Evolutionary conservation across 495 filamentous ascomycete species (phyloP).

Genomic region (Chaetomium fimeti): DNA sequence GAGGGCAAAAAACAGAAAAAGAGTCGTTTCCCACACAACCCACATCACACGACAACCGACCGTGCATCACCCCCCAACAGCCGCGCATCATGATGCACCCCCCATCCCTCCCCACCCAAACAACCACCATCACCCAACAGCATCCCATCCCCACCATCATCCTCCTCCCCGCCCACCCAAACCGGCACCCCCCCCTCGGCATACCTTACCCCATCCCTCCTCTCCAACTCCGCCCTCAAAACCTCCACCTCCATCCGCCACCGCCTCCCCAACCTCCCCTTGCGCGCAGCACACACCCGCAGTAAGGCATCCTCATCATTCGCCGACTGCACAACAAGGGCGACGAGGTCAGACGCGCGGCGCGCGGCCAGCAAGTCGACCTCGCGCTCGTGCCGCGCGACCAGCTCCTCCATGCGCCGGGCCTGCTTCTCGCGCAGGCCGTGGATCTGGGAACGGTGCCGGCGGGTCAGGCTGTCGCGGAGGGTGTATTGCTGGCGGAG

Average conservation of each 20-base stretch:
- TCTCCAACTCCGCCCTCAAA: slow-evolving; percentile 58
- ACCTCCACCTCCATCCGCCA: slow-evolving; percentile 68
- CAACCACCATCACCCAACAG: slow-evolving; percentile 47
- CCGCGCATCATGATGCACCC: slow-evolving; percentile 13
- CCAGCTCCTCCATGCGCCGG: slow-evolving; percentile 63
- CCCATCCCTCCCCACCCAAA: slow-evolving; percentile 35
- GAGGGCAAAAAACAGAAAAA: neutral
- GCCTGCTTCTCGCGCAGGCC: slow-evolving; percentile 76
- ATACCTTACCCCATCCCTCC: slow-evolving; percentile 48
- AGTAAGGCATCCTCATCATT: slow-evolving; percentile 54
- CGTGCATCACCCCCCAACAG: neutral
- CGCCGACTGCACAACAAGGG: slow-evolving; percentile 56
- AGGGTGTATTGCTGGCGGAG: slow-evolving; percentile 68
- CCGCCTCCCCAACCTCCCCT: slow-evolving; percentile 49
- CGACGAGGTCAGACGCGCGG: slow-evolving; percentile 51
- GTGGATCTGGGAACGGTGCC: slow-evolving; percentile 73
- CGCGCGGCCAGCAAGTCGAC: slow-evolving; percentile 54
- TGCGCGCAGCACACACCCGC: slow-evolving; percentile 51
- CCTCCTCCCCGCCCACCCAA: slow-evolving; percentile 34
- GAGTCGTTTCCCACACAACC: neutral
- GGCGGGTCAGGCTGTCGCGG: slow-evolving; percentile 66
- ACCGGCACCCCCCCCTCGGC: slow-evolving; percentile 43
- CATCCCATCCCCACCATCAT: slow-evolving; percentile 47
- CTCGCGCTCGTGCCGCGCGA: slow-evolving; percentile 64
- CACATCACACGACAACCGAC: neutral